These are phyloP conservation scores for Ustilago vetiveriae DNA, from an alignment of 1,284 basidiomycete genomes.

Conservation along the genomic window DNA sequence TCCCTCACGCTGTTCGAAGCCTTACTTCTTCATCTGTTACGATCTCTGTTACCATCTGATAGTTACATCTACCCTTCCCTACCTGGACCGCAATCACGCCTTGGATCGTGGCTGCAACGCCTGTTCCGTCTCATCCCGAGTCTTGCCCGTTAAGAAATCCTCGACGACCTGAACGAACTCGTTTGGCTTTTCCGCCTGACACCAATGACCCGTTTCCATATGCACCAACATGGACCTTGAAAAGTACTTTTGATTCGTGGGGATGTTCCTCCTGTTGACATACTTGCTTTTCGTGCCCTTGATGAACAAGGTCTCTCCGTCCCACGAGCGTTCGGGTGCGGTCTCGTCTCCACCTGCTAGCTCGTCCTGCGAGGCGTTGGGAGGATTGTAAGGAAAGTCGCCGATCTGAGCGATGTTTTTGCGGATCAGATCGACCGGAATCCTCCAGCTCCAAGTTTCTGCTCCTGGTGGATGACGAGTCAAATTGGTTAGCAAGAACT, in stretches of 20 bases:
- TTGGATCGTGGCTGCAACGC: constrained; percentile 30
- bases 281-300: constrained; percentile 77
- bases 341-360: constrained; percentile 4
- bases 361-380: constrained; percentile 70
- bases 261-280: constrained; percentile 76
- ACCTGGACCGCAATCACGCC: too few species aligned
- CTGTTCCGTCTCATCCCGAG: constrained; percentile 27
- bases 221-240: constrained; percentile 71
- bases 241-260: constrained; percentile 75
- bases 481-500: constrained; percentile 86
- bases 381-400: constrained; percentile 74
- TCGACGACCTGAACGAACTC: constrained; percentile 66
- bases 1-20: too few species aligned
- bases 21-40: too few species aligned
- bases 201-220: constrained; percentile 69
- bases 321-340: constrained; percentile 69
- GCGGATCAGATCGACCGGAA: constrained; percentile 77
- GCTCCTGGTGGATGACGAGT: constrained; percentile 66
- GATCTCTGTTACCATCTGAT: too few species aligned
- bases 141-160: constrained; percentile 56
- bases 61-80: too few species aligned
- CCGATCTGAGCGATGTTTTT: constrained; percentile 76
- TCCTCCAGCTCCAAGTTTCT: constrained; percentile 73
- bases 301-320: constrained; percentile 77
- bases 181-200: constrained; percentile 67